phyloP scores from a whole-genome alignment of 495 filamentous ascomycete species.

The Melanomma pulvis-pyrius region DNA sequence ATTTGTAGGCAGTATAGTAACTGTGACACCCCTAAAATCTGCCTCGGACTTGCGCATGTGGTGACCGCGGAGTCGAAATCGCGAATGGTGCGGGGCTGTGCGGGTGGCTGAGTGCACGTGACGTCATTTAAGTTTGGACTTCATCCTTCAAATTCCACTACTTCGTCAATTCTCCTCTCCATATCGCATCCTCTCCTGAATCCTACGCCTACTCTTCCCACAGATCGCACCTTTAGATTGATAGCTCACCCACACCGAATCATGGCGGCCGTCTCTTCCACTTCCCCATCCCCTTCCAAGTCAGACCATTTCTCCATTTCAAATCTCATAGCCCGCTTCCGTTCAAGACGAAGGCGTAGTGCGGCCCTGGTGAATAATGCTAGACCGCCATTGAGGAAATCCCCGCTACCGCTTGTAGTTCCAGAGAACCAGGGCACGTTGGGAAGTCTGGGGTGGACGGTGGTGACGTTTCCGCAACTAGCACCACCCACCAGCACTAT shows the following conservation, averaged over 20 bases:
- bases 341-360: slow-evolving; percentile 7
- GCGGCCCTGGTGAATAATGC: not conserved
- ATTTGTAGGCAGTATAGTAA: not conserved
- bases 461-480: slow-evolving; percentile 31
- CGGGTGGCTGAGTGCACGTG: slow-evolving; percentile 25
- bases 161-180: not conserved
- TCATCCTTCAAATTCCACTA: not conserved
- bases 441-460: slow-evolving; percentile 33
- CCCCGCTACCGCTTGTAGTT: slow-evolving; percentile 28
- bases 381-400: slow-evolving; percentile 16
- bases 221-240: too few species aligned
- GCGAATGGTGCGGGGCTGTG: slow-evolving; percentile 4
- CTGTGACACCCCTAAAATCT: too few species aligned
- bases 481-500: not conserved
- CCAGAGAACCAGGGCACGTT: slow-evolving; percentile 26
- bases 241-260: not conserved
- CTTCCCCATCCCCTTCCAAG: not conserved
- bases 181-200: not conserved
- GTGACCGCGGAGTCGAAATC: too few species aligned
- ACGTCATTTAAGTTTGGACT: slow-evolving; percentile 15
- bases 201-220: not conserved
- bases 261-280: not conserved
- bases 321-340: slow-evolving; percentile 23
- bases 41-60: not conserved
- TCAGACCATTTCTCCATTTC: slow-evolving; percentile 26